A percentile compares a stretch with the other conserved stretches of the same genome.
These are phyloP conservation scores for Yamagishiella unicocca DNA, from an alignment of 139 green algal species.

Conservation along the genomic window DNA sequence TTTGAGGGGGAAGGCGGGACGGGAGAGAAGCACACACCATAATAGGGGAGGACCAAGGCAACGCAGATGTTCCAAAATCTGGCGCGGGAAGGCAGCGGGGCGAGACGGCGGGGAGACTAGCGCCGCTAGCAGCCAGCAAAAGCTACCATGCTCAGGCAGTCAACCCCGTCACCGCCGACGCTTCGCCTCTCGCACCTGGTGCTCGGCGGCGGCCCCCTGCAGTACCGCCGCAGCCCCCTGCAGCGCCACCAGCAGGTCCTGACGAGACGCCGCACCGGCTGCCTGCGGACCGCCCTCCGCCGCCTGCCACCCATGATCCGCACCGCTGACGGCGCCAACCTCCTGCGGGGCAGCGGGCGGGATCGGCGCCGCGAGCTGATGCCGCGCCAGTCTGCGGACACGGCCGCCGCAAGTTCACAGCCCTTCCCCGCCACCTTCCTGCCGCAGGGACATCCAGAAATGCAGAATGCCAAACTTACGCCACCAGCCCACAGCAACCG, in stretches of 20 bases:
- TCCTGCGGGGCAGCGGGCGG: too few species aligned
- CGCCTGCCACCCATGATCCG: background rate
- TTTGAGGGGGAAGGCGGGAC: background rate
- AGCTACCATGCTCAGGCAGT: too few species aligned
- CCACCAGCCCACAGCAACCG: too few species aligned
- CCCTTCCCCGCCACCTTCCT: too few species aligned
- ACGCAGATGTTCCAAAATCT: background rate
- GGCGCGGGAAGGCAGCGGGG: background rate
- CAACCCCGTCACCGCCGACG: too few species aligned
- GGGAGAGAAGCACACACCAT: background rate
- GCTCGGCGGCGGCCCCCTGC: background rate
- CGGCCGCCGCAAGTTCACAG: too few species aligned
- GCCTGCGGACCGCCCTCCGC: background rate
- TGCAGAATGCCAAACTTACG: too few species aligned
- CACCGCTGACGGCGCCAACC: background rate
- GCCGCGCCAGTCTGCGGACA: background rate
- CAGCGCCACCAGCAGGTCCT: background rate
- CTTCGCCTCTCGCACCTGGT: background rate
- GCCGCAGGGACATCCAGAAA: too few species aligned
- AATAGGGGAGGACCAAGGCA: background rate
- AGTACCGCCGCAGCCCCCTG: background rate
- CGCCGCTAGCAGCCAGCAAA: too few species aligned
- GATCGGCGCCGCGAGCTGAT: background rate
- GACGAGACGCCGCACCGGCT: background rate
- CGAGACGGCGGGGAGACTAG: background rate